Evolutionary conservation across 352 stramenopile species (phyloP), one percentile per base, ranked within the genome.

Genomic region (Thraustotheca clavata): DNA sequence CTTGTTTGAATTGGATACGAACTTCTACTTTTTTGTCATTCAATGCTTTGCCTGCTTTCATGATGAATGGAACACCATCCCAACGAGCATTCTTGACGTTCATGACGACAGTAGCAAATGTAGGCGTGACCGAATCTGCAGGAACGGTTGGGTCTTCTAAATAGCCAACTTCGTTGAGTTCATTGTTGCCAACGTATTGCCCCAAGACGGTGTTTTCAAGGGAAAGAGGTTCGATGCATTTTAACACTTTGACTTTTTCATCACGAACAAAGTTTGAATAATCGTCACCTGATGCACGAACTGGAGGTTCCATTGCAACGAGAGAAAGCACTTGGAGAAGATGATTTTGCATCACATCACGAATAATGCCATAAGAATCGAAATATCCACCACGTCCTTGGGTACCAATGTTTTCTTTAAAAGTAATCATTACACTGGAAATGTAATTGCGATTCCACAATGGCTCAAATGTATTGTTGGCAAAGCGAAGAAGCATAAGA

Each of bases 261-360:
- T 99, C 92, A 33, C 95, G 91, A 52, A 99, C 96, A 70, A 88
- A 94, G 75, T 94, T 90, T 8, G 83, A 82, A 67, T 91, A 89
- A 62, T 97, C 88, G 36, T 94, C 86, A 29, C 91, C 89, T 63
- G 75, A 86, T 59, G 81, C 69, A 79, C 83, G 67, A 54, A 92
- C 68, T 67, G 95, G 95, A 35, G 88, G 84, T 67, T 98, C 96
- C 96, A 99, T 99, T 24, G 93, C 90, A 20, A 99, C 73, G 5
- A 99, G 75, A 20, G 92, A 97, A 34, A 99, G 83, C 43, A 99
- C 95, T 70, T 99, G 97, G 46, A 99, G 80, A 59, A 99, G 76
- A 74, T 99, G 97, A 80, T 99, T 99, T 73, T 98, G 94, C 83
- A 98, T 97, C 49, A 99, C 94, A 72, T 99, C 97, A 52, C 97